Base-by-base conservation (phyloP, 495 filamentous ascomycete species). In the Penicillium paradoxum region DNA sequence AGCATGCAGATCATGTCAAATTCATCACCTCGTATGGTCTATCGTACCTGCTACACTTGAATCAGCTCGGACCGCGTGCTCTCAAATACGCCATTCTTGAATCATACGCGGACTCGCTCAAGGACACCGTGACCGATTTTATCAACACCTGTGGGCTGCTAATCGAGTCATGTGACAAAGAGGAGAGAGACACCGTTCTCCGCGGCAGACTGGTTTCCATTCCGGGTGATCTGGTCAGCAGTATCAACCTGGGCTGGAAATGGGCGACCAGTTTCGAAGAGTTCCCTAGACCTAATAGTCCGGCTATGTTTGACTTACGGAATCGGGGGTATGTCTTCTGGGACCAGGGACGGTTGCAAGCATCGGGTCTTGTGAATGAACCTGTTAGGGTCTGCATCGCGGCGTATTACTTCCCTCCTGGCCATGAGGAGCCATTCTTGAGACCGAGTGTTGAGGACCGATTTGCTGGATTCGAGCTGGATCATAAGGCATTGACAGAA, bases 291-390 rank as follows among this genome's bases (percentile, higher is more conserved):
- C 32, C 45, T 13, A 33, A 49, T 36, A 38, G 21, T 40, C 34
- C 46, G 1, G 36, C 46, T 40, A 29, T 39, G 36, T 38, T 17
- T n/a, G 22, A 39, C 9, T 17, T 40, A 24, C 22, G 36, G 36
- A 18, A 49, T 14, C 33, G 18, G 24, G 46, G 46, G 1, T 49
- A 49, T 40, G 46, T 49, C 15, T 49, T 49, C 17, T 49, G 46
- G 46, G 46, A 49, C 4, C 9, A 17, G 22, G 9, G 19, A 0
- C 24, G 46, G 13, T 17, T 49, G 25, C 9, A n/a, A 9, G 15
- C 21, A 13, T 49, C 46, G n/a, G 46, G 36, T 2, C 33, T 49
- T 14, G 45, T 49, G 4, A 14, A 18, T 39, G 46, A 49, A 11
- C 46, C 36, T 1, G 17, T 19, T 10, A 15, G 32, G 9, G 24